Conservation (phyloP, 495 filamentous ascomycete species). For the Aspergillus avenaceus region DNA sequence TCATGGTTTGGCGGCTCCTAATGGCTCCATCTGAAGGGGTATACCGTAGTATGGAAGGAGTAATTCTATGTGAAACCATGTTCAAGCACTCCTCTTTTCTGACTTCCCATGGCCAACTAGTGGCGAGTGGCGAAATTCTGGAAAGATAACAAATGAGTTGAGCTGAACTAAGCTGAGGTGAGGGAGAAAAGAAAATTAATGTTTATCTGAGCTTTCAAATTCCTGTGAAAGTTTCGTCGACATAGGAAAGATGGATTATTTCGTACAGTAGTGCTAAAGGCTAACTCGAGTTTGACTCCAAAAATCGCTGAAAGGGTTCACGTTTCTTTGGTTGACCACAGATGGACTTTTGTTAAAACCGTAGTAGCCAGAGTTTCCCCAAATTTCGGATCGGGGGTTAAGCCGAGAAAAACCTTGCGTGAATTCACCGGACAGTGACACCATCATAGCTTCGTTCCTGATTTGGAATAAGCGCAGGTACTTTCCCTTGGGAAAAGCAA, state of each 20-base stretch:
- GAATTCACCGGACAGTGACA: not conserved
- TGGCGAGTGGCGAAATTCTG: not conserved
- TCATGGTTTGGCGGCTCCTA: not conserved
- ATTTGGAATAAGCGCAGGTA: not conserved
- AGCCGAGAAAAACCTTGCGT: not conserved
- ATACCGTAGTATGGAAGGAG: no score
- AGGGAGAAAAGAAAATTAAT: not conserved
- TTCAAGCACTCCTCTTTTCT: no score
- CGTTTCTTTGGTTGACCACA: not conserved
- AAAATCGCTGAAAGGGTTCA: conserved; percentile 3
- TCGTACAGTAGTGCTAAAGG: not conserved
- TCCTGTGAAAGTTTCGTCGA: no score
- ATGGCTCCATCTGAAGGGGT: no score
- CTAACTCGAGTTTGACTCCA: not conserved
- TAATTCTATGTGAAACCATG: no score
- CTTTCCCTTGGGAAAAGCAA: conserved; percentile 4
- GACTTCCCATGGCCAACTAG: not conserved
- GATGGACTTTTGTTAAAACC: no score
- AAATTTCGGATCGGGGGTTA: not conserved
- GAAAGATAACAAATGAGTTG: not conserved
- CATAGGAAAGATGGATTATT: no score
- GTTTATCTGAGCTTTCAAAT: no score
- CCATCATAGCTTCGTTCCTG: not conserved
- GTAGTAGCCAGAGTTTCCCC: not conserved
- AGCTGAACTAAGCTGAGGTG: not conserved